Conservation (phyloP, 2,329 filamentous ascomycete genomes). For the Thermothelomyces thermophilus region DNA sequence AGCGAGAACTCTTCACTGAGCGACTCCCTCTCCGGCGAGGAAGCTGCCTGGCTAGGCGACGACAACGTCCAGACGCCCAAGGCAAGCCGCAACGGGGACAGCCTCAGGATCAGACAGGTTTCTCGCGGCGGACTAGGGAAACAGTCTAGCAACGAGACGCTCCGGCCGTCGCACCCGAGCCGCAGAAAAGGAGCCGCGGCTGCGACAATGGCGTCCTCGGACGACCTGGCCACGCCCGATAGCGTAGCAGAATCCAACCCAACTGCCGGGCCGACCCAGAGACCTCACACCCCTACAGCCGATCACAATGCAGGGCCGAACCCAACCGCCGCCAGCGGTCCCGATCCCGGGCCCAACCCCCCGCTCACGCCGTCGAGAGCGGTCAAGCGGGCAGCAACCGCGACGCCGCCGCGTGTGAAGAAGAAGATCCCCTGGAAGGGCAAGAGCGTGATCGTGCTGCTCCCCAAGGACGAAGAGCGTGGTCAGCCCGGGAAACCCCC, state of each 20-base stretch:
- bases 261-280: neutral
- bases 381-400: constrained; percentile 32
- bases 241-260: constrained; percentile 14
- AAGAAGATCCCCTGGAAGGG: constrained; percentile 71
- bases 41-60: constrained; percentile 43
- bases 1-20: constrained; percentile 72
- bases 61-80: constrained; percentile 43
- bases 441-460: constrained; percentile 64
- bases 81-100: constrained; percentile 31
- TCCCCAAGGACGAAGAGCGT: constrained; percentile 62
- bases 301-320: constrained; percentile 29
- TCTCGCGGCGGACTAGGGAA: constrained; percentile 38
- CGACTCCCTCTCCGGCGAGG: constrained; percentile 51
- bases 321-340: constrained; percentile 22
- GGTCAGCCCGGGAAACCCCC: constrained; percentile 50
- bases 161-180: constrained; percentile 36
- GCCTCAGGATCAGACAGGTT: constrained; percentile 20
- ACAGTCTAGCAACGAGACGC: constrained; percentile 51
- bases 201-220: constrained; percentile 25
- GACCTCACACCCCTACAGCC: constrained; percentile 13
- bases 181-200: constrained; percentile 14
- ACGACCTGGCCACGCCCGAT: constrained; percentile 19
- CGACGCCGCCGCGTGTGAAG: constrained; percentile 51
- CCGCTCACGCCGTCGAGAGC: constrained; percentile 27
- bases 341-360: constrained; percentile 8